phyloP scores from a whole-genome alignment of 352 stramenopile genomes.

The Pythium inflatum region DNA sequence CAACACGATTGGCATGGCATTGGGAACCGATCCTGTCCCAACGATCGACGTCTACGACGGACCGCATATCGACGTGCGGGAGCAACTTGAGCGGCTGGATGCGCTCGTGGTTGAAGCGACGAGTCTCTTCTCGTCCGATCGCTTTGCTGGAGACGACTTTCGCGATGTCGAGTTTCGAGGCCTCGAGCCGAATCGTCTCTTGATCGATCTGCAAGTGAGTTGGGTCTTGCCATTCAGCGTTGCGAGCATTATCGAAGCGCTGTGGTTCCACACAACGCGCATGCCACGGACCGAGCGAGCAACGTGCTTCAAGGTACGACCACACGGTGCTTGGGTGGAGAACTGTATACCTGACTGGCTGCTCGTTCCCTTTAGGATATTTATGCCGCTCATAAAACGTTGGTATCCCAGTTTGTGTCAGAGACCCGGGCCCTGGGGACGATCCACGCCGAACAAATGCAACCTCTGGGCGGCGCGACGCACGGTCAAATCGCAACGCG shows the following conservation, averaged over 20 bases:
- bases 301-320: not conserved
- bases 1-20: not conserved
- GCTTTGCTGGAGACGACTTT: not conserved
- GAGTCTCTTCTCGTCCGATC: not conserved
- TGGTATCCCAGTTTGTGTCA: constrained; percentile 8
- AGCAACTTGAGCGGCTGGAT: too few relatives aligned
- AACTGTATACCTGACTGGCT: not conserved
- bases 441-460: not conserved
- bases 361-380: not conserved
- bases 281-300: not conserved
- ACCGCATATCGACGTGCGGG: not conserved
- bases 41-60: not conserved
- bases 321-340: too few relatives aligned
- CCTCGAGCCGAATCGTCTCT: not conserved
- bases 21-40: not conserved
- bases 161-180: not conserved
- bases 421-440: not conserved
- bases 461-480: not conserved
- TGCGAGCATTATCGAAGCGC: not conserved
- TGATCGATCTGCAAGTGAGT: not conserved
- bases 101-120: not conserved
- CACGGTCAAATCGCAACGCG: constrained; percentile 6
- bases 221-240: constrained; percentile 9
- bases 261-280: constrained; percentile 12
- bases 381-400: not conserved